Conservation (phyloP, 2,329 filamentous ascomycete species). For the Coniosporium tulheliwenetii region DNA sequence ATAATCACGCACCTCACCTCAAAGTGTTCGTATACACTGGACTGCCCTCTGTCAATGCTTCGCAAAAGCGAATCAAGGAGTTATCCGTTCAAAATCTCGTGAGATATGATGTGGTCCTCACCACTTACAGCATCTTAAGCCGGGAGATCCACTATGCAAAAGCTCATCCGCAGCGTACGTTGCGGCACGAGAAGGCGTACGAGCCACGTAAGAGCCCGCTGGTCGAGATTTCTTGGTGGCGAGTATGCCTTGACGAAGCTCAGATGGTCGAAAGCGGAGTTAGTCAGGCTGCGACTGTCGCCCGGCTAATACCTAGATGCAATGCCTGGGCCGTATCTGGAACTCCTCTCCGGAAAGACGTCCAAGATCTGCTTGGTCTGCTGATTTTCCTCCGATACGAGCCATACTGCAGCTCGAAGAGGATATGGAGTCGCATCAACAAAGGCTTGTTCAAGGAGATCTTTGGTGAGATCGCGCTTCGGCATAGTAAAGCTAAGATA, state of each 20-base stretch:
- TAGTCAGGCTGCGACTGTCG: slow-evolving; percentile 67
- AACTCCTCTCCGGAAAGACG: slow-evolving; percentile 70
- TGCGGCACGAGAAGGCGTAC: slow-evolving; percentile 49
- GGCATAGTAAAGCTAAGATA: slow-evolving; percentile 74
- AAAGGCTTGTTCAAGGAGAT: slow-evolving; percentile 48
- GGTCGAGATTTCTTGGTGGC: slow-evolving; percentile 74
- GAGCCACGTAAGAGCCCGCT: slow-evolving; percentile 58
- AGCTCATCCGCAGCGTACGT: slow-evolving; percentile 53
- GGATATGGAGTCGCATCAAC: slow-evolving; percentile 54
- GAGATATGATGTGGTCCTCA: slow-evolving; percentile 42
- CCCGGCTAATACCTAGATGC: slow-evolving; percentile 61
- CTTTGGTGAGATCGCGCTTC: slow-evolving; percentile 57
- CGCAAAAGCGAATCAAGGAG: slow-evolving; percentile 18
- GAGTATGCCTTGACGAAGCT: slow-evolving; percentile 58
- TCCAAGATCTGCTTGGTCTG: slow-evolving; percentile 65
- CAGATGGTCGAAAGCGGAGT: slow-evolving; percentile 91
- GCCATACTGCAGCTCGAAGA: slow-evolving; percentile 51
- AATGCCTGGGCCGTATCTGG: slow-evolving; percentile 90
- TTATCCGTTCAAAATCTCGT: slow-evolving; percentile 8
- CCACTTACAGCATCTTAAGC: slow-evolving; percentile 55
- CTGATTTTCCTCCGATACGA: slow-evolving; percentile 67
- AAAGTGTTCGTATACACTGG: slow-evolving; percentile 42
- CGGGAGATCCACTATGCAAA: slow-evolving; percentile 65
- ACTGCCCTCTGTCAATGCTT: slow-evolving; percentile 16
- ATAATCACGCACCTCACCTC: slow-evolving; percentile 38